Evolutionary conservation across 1,284 basidiomycete genomes (phyloP).

Genomic region (Cystobasidiaceae sp.): DNA sequence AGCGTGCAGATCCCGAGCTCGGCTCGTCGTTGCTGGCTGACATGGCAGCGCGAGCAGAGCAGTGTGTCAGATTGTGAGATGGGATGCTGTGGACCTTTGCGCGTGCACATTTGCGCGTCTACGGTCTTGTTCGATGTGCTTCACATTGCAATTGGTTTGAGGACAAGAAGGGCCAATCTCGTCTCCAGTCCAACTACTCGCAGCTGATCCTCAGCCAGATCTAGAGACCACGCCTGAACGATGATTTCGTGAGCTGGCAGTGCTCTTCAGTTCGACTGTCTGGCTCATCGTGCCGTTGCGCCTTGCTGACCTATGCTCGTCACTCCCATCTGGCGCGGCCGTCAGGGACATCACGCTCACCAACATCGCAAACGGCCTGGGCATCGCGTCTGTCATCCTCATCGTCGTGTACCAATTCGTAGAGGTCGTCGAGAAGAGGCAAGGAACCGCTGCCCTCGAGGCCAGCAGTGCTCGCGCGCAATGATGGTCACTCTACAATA

Average conservation of each 20-base stretch:
- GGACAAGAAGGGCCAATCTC: no score
- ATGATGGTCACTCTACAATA: not conserved
- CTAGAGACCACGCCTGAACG: not conserved
- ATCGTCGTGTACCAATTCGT: constrained; percentile 82
- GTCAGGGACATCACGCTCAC: constrained; percentile 74
- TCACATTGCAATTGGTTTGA: no score
- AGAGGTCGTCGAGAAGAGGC: constrained; percentile 64
- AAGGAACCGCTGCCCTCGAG: constrained; percentile 11
- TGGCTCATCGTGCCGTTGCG: not conserved
- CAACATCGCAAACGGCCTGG: constrained; percentile 73
- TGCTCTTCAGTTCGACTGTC: not conserved
- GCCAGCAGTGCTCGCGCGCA: constrained; percentile 1
- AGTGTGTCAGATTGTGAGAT: no score
- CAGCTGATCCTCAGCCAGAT: no score
- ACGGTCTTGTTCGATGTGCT: no score
- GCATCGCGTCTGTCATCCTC: constrained; percentile 71
- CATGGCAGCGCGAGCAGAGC: no score
- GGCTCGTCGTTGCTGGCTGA: no score
- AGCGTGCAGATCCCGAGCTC: no score
- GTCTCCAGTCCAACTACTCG: no score
- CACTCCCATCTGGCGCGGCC: constrained; percentile 36
- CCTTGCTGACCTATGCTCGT: not conserved
- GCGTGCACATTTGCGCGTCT: no score
- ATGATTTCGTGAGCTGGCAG: constrained; percentile 26
- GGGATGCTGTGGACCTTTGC: no score